Evolutionary conservation across 495 filamentous ascomycete genomes (phyloP), one percentile per base, ranked within the genome.

Genomic region (Beverwykella pulmonaria): DNA sequence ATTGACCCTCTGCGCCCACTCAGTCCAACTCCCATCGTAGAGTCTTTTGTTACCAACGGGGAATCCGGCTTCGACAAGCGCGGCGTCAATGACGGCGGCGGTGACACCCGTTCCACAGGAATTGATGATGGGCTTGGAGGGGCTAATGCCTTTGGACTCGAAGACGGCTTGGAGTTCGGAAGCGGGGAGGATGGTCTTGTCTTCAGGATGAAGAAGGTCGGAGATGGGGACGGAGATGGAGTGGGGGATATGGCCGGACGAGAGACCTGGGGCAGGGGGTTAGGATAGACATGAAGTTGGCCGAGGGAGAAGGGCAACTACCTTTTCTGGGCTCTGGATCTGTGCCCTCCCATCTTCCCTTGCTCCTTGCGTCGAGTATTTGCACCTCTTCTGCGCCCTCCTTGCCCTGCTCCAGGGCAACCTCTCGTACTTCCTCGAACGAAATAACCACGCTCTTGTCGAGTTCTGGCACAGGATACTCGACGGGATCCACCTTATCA

Each of bases 21-120:
- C 90, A 89, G 93, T 97, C 94, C 94, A 98, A 72, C 92, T 96
- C 17, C 94, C 94, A 82, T 98, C 94, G 74, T 98, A 98, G 26
- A 97, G 80, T 72, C 84, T 87, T 63, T 90, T 46, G 3, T 61
- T 85, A 46, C 86, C 86, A 36, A 86, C 82, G 7, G 86, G 79
- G 73, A 85, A 92, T 23, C 87, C 89, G 19, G 93, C 92, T 73
- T 90, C 87, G 26, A 80, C 83, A 39, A 98, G 77, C 5, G 94
- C 94, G 27, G 92, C 89, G 72, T 98, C 94, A 61, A 98, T 86
- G 19, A 97, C 84, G 14, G 88, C 89, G n/a, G 95, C 95, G 1
- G 92, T 98, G 39, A 98, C 94, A 26, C 94, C 94, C 14, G 93
- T 97, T 29, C 94, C 94, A 69, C 94, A 98, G 67, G 83, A 92